Percentiles rank a stretch among this genome's conserved stretches.
These are phyloP conservation scores for Neurospora sp. DNA, from an alignment of 495 filamentous ascomycete species.

Conservation along the genomic window DNA sequence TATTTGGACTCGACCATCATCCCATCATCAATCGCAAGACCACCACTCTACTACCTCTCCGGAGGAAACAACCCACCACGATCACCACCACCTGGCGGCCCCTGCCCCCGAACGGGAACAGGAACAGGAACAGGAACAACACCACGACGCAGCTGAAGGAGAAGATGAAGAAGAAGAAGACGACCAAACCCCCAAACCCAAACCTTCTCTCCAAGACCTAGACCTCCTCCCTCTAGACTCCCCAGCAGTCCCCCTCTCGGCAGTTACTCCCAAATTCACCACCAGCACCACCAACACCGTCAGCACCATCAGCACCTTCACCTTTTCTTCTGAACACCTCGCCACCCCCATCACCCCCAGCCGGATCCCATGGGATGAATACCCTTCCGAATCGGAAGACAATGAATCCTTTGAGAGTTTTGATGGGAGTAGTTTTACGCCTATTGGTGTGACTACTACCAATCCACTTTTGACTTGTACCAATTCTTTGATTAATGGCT, in stretches of 20 bases:
- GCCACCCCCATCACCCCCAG: background rate
- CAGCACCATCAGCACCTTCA: background rate
- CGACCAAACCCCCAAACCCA: background rate
- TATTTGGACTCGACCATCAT: conserved; percentile 3
- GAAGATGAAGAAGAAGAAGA: background rate
- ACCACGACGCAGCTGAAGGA: background rate
- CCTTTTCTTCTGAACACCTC: background rate
- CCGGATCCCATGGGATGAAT: background rate
- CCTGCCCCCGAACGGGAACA: background rate
- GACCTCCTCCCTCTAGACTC: too few relatives aligned
- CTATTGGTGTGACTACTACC: background rate
- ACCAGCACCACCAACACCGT: background rate
- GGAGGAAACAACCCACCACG: background rate
- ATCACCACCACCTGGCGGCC: background rate
- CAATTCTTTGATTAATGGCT: background rate
- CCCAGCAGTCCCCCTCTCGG: background rate
- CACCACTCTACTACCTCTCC: background rate
- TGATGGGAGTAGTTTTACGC: background rate
- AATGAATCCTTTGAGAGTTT: background rate
- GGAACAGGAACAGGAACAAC: background rate
- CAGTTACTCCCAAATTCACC: background rate
- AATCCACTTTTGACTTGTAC: background rate
- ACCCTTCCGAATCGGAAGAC: background rate
- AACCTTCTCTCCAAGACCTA: background rate
- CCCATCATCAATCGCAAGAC: background rate